phyloP scores from a whole-genome alignment of 768 basidiomycete species.

The Chalciporus chontae region DNA sequence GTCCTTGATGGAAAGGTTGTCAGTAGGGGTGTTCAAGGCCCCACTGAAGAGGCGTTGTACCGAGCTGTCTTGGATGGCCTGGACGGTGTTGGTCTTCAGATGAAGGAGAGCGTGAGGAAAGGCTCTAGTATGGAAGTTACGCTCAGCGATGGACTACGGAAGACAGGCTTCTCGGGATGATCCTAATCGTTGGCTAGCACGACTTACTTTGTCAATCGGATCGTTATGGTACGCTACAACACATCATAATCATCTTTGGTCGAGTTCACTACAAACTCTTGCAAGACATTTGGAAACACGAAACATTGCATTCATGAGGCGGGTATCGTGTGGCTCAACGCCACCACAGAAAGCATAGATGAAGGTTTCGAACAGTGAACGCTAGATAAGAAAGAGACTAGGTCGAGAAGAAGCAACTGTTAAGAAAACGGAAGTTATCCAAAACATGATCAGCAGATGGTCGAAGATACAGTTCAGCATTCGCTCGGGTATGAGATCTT shows the following conservation, averaged over 20 bases:
- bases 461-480: neutral
- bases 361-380: neutral
- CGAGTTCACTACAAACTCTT: no score
- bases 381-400: neutral
- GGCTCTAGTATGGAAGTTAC: constrained; percentile 50
- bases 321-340: constrained; percentile 14
- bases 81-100: constrained; percentile 42
- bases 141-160: constrained; percentile 19
- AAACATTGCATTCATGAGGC: neutral
- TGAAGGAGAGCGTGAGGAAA: constrained; percentile 33
- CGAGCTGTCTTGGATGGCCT: constrained; percentile 58
- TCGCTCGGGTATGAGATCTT: neutral
- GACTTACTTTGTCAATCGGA: neutral
- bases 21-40: constrained; percentile 65
- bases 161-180: constrained; percentile 2
- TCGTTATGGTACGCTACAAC: neutral
- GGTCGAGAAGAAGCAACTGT: neutral
- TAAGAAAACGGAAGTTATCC: neutral
- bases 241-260: no score
- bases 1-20: constrained; percentile 59
- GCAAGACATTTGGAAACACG: neutral
- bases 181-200: neutral
- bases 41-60: constrained; percentile 59
- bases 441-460: neutral
- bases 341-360: constrained; percentile 12